Percentiles rank a stretch among this genome's conserved stretches.
Conservation (phyloP, 2,329 filamentous ascomycete species). For the Cadophora malorum region DNA sequence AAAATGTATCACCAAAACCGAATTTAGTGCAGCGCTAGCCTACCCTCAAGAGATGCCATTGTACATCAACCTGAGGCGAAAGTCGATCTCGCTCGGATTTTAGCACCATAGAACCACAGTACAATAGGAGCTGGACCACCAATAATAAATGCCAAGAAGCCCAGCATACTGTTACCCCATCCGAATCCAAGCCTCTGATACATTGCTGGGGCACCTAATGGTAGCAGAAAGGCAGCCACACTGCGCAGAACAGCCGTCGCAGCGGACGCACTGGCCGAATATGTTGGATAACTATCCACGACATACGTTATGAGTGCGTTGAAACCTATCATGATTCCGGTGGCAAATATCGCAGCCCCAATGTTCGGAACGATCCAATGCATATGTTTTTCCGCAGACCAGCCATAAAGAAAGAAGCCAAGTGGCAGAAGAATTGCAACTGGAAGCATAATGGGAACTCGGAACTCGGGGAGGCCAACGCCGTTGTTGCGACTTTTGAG, state of each 20-base stretch:
- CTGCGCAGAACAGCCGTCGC: slow-evolving; percentile 38
- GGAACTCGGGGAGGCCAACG: slow-evolving; percentile 60
- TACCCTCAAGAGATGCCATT: too few relatives aligned
- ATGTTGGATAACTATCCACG: slow-evolving; percentile 54
- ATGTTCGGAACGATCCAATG: slow-evolving; percentile 66
- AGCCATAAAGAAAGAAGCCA: slow-evolving; percentile 63
- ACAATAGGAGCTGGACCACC: too few relatives aligned
- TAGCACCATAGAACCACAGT: too few relatives aligned
- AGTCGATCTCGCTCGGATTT: too few relatives aligned
- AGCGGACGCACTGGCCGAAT: slow-evolving; percentile 50
- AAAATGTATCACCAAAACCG: too few relatives aligned
- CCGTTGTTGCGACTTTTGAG: slow-evolving; percentile 42
- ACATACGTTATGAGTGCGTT: slow-evolving; percentile 55
- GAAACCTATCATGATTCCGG: slow-evolving; percentile 49
- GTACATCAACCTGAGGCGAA: too few relatives aligned
- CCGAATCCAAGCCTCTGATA: slow-evolving; percentile 49
- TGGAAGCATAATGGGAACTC: slow-evolving; percentile 63
- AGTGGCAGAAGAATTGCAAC: slow-evolving; percentile 62
- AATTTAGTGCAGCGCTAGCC: too few relatives aligned
- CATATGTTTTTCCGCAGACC: slow-evolving; percentile 56
- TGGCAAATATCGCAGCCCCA: slow-evolving; percentile 57
- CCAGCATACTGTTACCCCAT: slow-evolving; percentile 51
- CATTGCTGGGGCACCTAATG: slow-evolving; percentile 41
- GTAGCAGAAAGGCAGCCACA: slow-evolving; percentile 41
- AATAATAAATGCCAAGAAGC: too few relatives aligned